Base-by-base conservation (phyloP, 2,329 filamentous ascomycete genomes). In the Sclerotinia trifoliorum region DNA sequence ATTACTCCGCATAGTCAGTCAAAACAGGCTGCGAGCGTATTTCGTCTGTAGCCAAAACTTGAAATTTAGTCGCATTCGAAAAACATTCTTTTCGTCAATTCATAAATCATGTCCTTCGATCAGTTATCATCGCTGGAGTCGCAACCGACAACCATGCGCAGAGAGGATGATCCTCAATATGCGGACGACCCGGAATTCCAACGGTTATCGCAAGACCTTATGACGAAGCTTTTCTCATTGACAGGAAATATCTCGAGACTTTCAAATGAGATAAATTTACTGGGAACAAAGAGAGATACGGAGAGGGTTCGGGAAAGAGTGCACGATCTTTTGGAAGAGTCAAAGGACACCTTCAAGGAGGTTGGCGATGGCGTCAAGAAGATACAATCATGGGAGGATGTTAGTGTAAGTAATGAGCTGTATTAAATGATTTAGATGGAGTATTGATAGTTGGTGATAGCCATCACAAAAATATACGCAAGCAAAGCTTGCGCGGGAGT, bases 391-490 rank as follows among this genome's bases (percentile, higher is more conserved):
- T 98, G 87, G 93, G 92, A 88, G 77, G 93, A 94, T 76, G 88
- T 93, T 64, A 92, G 89, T 77, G 90, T 93, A 84, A 73, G 86
- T 73, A 54, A 60, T 15, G 26, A 48, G 24, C 32, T 15, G 5
- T 35, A n/a, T n/a, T 48, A n/a, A 1, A 78, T 67, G 70, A 32
- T 65, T 5, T 65, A 21, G 68, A 68, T 35, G 52, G 68, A 67
- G 26, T 60, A 61, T 63, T 71, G 68, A 72, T 54, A 49, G 11
- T 58, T 7, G 7, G 17, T 58, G 55, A 48, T 70, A 97, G 93
- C 92, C 94, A 70, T 91, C 93, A 66, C 95, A 99, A 83, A 96
- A 94, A 80, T 98, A 96, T 83, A 95, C 93, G 29, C 94, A 97
- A 77, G 92, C 94, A 74, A 98, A 98, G 79, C 86, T 99, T 46